Base-by-base conservation (phyloP, 805 yeast species). In the Kazachstania africana region DNA sequence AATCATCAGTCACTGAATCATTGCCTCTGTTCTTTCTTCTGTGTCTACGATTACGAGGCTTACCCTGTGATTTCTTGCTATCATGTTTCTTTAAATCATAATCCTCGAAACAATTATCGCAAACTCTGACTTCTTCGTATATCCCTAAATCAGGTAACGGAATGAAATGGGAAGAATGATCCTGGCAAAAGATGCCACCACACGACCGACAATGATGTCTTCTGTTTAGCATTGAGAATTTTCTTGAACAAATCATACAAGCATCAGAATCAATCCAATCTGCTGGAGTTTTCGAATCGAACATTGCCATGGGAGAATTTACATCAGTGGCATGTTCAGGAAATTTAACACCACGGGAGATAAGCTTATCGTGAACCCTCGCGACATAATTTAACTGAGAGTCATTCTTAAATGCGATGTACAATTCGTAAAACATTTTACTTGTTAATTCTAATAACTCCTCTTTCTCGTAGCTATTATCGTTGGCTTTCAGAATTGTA, bases 121-220 rank as follows among this genome's bases (percentile, higher is more conserved):
- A 91, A 0, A 88, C 96, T 34, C 98, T 67, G 1, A 88, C 97
- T 0, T 93, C 83, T 33, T 79, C 83, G 40, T 72, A 71, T 25
- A 91, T 83, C 0, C 98, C 98, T 30, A 83, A 65, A 28, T 78
- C 77, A 0, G 93, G 88, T 34, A 91, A 61, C 8, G 87, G 76
- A 21, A 75, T 62, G 29, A 55, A 63, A 42, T 81, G 72, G 2
- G 78, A 62, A n/a, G 96, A 83, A 55, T 93, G 94, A 5, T 72
- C 68, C 41, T 81, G 87, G 55, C 94, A 77, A 50, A 69, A 88
- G 0, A 84, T 95, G 3, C 96, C 96, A 16, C 98, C 98, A 59
- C 98, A 91, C 32, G 94, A 79, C 32, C 98, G 69, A 56, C 98
- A 91, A 57, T 91, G 98, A 55, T 91, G 98, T 53, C 88, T 85